Percentiles rank a stretch among this genome's conserved stretches.
phyloP scores from a whole-genome alignment of 2,329 filamentous ascomycete species.

The Trichoderma pleuroti region DNA sequence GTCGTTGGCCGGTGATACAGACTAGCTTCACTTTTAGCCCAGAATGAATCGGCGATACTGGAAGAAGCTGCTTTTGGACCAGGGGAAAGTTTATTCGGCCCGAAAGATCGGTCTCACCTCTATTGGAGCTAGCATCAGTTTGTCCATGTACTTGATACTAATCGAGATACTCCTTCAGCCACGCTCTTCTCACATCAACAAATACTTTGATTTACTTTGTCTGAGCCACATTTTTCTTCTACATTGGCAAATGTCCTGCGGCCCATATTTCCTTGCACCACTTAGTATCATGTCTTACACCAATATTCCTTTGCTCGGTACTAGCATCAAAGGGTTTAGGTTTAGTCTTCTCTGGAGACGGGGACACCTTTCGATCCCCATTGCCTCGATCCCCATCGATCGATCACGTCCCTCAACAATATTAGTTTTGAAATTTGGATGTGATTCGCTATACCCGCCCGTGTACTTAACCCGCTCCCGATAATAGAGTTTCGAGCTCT shows the following conservation, averaged over 20 bases:
- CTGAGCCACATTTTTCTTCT: neutral
- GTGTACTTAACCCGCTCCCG: neutral
- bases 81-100: neutral
- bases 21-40: neutral
- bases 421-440: neutral
- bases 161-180: neutral
- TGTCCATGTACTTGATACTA: neutral
- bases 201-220: neutral
- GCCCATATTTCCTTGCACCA: neutral
- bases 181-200: neutral
- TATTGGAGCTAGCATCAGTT: neutral
- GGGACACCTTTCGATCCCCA: neutral
- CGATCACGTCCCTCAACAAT: neutral
- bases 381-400: neutral
- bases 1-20: neutral
- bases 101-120: neutral
- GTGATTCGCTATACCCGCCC: neutral
- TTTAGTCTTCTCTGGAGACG: neutral
- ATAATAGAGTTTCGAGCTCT: neutral
- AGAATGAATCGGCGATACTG: neutral
- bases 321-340: neutral
- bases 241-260: neutral
- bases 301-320: neutral
- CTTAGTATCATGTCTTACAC: neutral
- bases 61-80: neutral